Base-by-base conservation (phyloP, 2,329 filamentous ascomycete genomes). In the Penicillium capsulatum region DNA sequence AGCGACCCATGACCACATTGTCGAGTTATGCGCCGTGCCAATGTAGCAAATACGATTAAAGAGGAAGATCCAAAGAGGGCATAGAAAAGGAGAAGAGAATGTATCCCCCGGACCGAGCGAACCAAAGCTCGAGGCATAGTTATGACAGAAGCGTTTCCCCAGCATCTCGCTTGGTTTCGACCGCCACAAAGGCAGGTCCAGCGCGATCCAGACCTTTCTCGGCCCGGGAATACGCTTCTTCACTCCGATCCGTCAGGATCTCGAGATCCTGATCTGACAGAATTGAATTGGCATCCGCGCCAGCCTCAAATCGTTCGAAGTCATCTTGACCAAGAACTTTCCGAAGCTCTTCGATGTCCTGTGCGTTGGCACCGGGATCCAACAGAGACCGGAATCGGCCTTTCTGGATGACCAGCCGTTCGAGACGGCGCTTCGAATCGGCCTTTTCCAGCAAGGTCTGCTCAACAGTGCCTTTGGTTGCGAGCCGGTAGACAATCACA, bases 331-430 rank as follows among this genome's bases (percentile, higher is more conserved):
- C 68, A 3, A 89, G 66, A 8, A 86, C 67, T 4, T 76, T 75
- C 45, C 73, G 76, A 16, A 86, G 70, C 7, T 89, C 76, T 15
- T 76, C 74, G 36, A 81, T 76, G 1, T 86, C 64, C 13, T 64
- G 60, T 4, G 46, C 79, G 36, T 58, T 69, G 29, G 71, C 39
- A 37, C 70, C 51, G 53, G 81, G 81, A 54, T 84, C 64, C 1
- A 72, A 56, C 67, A 89, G 79, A 8, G 77, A 81, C 49, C 76
- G 80, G 65, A 94, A 91, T 4, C 85, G 82, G 2, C 91, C 91
- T 62, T 97, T 97, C 45, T 91, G 86, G 57, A 98, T 98, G 5
- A 98, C 88, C 0, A 98, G 73, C 60, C 96, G 94, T 62, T 98
- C 92, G 0, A 98, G 75, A 1, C 90, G 78, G 0, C 92, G 83